Evolutionary conservation across 305 asterid genomes (phyloP), one percentile per base, ranked within the genome.

Genomic region (Fraxinus albicans): DNA sequence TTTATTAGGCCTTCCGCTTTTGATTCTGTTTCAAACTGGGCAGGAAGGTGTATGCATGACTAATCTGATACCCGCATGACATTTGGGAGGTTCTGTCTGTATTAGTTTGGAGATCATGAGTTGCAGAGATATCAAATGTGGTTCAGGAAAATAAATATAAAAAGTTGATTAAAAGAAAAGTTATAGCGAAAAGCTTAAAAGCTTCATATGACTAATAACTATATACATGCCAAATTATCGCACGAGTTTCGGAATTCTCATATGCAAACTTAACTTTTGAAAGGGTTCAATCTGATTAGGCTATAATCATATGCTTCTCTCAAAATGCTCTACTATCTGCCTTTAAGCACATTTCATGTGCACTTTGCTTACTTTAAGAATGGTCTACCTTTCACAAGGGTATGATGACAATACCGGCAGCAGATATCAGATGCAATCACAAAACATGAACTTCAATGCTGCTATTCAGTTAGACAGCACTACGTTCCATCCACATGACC

Each of bases 361-460:
- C 34, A 25, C 1, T 70, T 70, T 70, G 36, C 40, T 31, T 15
- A 15, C 85, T 77, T 76, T 82, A 29, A 23, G 19, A 77, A 13
- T 79, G 80, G 38, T 84, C 76, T 74, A 78, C 82, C 70, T 80
- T 84, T 80, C 77, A 19, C 50, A 86, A 96, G 99, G 93, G 82
- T 95, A 91, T 80, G 85, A 84, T 34, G 92, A 92, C 42, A 92
- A 84, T 47, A 72, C 77, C 42, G 89, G 89, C 82, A 78, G 84
- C 74, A 91, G 90, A 81, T 91, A 89, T 83, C 86, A 89, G 29
- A 78, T 82, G 74, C 93, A 90, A 78, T 81, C 89, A 27, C 95
- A 86, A 75, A 88, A 83, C 81, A 85, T 88, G 94, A 92, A 92
- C 85, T 89, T 90, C 50, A 92, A 88, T 78, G 88, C 90, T 29